Base-by-base conservation (phyloP, 106 monocot genomes). In the Vanilla planifolia region DNA sequence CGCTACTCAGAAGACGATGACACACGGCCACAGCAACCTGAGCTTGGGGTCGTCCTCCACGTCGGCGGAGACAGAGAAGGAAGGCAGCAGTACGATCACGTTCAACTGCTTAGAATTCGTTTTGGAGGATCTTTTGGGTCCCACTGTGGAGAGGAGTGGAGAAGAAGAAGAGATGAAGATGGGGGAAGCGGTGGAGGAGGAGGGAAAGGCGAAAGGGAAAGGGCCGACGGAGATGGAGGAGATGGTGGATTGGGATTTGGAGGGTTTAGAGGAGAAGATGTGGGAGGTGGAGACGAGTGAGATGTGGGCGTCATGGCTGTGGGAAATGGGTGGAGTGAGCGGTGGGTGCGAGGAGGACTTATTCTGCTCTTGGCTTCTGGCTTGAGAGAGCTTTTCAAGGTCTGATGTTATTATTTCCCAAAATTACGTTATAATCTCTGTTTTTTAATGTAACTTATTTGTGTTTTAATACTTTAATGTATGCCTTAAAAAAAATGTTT, bases 191-290 rank as follows among this genome's bases (percentile, higher is more conserved):
- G 30, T 30, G 44, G 63, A 30, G 20, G 2, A 14, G 16, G 59
- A 34, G 1, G 44, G 36, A 59, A 57, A 14, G n/a, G 58, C 5
- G 37, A 7, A n/a, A 4, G 40, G 17, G 23, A 44, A 11, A 16
- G 60, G 21, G 37, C 52, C 26, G 64, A 43, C 23, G 13, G 52
- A 37, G 43, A 23, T 33, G 22, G 68, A 42, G 32, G 43, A 53
- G 29, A n/a, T 51, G 11, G 8, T 42, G 65, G 62, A 64, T 8
- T 65, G 51, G 65, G 77, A 66, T 43, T 8, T 60, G 65, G 60
- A 51, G 48, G 45, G 51, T 11, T 28, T 66, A 47, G 55, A 48
- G 51, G 62, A 41, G 3, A 33, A 55, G 55, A 15, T 55, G 28
- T 62, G 63, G 71, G 71, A 63, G 13, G 60, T 35, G 16, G 59